Evolutionary conservation across 352 stramenopile genomes (phyloP).

Genomic region (Phytopythium delawarense): DNA sequence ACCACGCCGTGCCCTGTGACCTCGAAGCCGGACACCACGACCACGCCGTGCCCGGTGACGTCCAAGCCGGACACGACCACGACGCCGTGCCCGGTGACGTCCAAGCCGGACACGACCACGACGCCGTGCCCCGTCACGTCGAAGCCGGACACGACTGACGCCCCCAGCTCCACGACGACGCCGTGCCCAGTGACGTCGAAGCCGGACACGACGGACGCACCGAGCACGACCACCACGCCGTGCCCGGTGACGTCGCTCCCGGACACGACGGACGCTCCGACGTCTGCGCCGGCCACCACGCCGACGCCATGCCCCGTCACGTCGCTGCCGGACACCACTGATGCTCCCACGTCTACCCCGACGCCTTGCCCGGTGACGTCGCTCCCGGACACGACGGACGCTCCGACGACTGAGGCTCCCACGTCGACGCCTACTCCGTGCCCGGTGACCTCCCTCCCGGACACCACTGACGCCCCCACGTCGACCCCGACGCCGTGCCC

Average conservation of each 20-base stretch:
- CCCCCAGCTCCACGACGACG: too few relatives aligned
- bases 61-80: too few relatives aligned
- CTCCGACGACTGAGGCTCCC: slow-evolving; percentile 5
- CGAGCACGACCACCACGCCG: slow-evolving; percentile 1
- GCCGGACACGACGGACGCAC: slow-evolving; percentile 5
- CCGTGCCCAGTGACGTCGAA: neutral
- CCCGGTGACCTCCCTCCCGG: neutral
- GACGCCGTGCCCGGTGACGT: too few relatives aligned
- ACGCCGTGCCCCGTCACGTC: too few relatives aligned
- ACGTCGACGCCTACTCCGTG: neutral
- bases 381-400: slow-evolving; percentile 8
- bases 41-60: too few relatives aligned
- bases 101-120: too few relatives aligned
- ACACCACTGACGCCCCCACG: neutral
- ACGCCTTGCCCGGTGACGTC: slow-evolving; percentile 10
- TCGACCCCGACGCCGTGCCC: neutral
- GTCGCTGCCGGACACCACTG: slow-evolving; percentile 7
- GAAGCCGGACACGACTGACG: too few relatives aligned
- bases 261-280: neutral
- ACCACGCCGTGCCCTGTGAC: too few relatives aligned
- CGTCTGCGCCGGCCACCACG: neutral
- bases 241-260: neutral
- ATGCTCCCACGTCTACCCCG: slow-evolving; percentile 6
- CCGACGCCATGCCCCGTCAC: neutral
- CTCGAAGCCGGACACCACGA: too few relatives aligned